Base-by-base conservation (phyloP, 2,329 filamentous ascomycete genomes). In the Trichoderma atrobrunneum region DNA sequence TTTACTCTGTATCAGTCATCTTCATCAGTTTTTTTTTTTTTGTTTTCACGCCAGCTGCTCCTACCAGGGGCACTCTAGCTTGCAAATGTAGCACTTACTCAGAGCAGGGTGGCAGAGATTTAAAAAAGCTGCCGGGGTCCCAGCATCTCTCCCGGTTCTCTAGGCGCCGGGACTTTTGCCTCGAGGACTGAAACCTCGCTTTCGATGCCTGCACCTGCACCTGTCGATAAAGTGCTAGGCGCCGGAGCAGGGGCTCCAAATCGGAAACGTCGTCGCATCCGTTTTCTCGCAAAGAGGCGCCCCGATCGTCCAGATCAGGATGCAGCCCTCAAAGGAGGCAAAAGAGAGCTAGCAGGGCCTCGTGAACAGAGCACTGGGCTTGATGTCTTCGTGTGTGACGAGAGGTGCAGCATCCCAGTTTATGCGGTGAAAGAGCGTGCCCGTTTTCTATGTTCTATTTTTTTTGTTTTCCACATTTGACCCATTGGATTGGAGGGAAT, bases 241-340 rank as follows among this genome's bases (percentile, higher is more conserved):
- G 54, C 56, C 60, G 32, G 30, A 32, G 30, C 63, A 54, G 28
- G 56, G 56, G 24, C 12, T 68, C 70, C 24, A 66, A 65, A 62
- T 34, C 24, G 63, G 63, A 64, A 72, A 57, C 30, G 43, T 63
- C 59, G 30, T 54, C 48, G 32, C 56, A 61, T 39, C 24, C 57
- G 12, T 26, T 32, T 48, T 7, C 51, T 51, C 8, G 32, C 32
- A 36, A 32, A 72, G 18, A 18, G 16, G 14, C 16, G 56, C 24
- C 36, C 57, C 30, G 64, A 72, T 68, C 71, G 59, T 30, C 64
- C 51, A 66, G 69, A 71, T 71, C 69, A 71, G 69, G 54, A 48
- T 57, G 60, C 61, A 71, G 57, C 67, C 57, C 32, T 70, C 57
- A 62, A n/a, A 62, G 4, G 34, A 61, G 60, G 61, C 34, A 64